Evolutionary conservation across 2,329 filamentous ascomycete genomes (phyloP), one percentile per base, ranked within the genome.

Genomic region (Sclerotinia minor): DNA sequence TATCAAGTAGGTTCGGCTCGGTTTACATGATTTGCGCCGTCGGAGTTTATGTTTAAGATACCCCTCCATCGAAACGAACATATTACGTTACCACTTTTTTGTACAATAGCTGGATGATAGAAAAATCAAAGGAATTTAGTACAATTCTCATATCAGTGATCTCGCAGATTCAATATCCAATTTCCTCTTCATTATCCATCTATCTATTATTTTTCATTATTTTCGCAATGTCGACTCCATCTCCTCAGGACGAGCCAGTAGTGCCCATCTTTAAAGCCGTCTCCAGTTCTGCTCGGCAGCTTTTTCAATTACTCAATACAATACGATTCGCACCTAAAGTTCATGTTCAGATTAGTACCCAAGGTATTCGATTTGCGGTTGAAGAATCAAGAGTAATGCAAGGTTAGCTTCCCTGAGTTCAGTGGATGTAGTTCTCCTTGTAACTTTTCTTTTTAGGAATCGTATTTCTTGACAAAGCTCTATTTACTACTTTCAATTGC

Each of bases 1-100:
- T 19, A 52, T 19, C 32, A 38, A 74, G 35, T 17, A 97, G 94
- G 63, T 91, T 97, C 79, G 95, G 95, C 75, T 90, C 94, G 63
- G 93, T 99, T 57, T 97, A 95, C 82, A 97, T 97, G 90, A 98
- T 99, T 81, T 99, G 95, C 81, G 95, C 94, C 69, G 95, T 95
- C 78, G 95, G 95, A 79, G 95, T 99, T 78, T 98, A 99, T 88
- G 92, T 99, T 79, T 99, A 78, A 70, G 63, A 68, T 63, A 69
- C 65, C 65, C 67, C 66, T 68, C 66, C 67, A 71, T 47, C 70
- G 32, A 41, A 45, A 57, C 50, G 71, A 57, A 72, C 72, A 69
- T 72, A 72, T 71, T 71, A 73, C 70, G 15, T 61, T 67, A 69
- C 70, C 64, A 67, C 70, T 67, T 72, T 71, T 66, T 52, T 77